Conservation (phyloP, 2,329 filamentous ascomycete species). For the Didymella sp. region DNA sequence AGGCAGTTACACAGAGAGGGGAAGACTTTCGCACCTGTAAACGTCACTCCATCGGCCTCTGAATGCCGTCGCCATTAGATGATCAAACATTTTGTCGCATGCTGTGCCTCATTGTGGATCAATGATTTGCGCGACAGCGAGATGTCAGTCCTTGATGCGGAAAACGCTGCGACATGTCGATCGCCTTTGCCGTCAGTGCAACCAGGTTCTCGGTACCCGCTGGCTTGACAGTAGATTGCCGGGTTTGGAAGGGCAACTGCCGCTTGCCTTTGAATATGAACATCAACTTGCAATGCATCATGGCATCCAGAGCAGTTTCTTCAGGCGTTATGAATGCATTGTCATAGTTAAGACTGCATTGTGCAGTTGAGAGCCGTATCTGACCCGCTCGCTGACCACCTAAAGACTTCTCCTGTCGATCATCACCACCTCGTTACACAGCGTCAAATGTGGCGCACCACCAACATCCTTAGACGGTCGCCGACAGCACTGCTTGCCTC, state of each 20-base stretch:
- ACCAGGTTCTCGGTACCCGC: slow-evolving; percentile 20
- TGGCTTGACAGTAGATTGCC: slow-evolving; percentile 13
- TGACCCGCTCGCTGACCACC: slow-evolving; percentile 8
- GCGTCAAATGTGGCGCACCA: slow-evolving; percentile 14
- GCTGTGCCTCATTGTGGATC: slow-evolving; percentile 8
- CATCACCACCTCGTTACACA: slow-evolving; percentile 5
- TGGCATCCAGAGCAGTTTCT: neutral
- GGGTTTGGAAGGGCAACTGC: neutral
- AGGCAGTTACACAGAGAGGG: slow-evolving; percentile 10
- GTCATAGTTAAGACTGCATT: neutral
- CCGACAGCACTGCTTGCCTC: neutral
- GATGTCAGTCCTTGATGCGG: slow-evolving; percentile 14
- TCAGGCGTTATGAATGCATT: neutral
- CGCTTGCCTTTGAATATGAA: neutral
- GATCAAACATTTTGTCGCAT: slow-evolving; percentile 9
- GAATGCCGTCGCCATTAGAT: neutral
- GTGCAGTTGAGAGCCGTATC: neutral
- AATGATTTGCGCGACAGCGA: slow-evolving; percentile 1
- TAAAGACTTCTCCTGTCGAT: slow-evolving; percentile 19
- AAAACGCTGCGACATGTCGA: slow-evolving; percentile 14
- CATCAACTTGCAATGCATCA: neutral
- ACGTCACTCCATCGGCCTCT: slow-evolving; percentile 2
- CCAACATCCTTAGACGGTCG: slow-evolving; percentile 1
- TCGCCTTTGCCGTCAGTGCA: slow-evolving; percentile 17
- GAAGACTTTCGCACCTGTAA: neutral